Percentiles rank a stretch among this genome's conserved stretches.
Evolutionary conservation across 2,329 filamentous ascomycete species (phyloP).

Genomic region (Venturia carpophila): DNA sequence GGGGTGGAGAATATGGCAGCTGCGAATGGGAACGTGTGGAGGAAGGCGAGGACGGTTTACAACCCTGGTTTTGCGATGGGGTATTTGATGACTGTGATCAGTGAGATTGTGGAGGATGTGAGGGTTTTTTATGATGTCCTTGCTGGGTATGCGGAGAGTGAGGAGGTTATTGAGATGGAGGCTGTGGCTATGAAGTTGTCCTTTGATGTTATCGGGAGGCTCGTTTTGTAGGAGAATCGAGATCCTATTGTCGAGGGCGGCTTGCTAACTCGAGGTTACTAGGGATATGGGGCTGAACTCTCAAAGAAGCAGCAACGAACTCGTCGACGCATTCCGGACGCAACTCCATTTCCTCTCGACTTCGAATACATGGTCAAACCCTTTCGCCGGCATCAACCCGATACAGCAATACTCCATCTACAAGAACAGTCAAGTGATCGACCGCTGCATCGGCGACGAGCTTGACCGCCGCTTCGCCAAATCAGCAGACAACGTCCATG

Average conservation of each 20-base stretch:
- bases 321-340: slow-evolving; percentile 16
- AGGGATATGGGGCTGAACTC: slow-evolving; percentile 12
- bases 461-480: slow-evolving; percentile 13
- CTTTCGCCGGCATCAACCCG: slow-evolving; percentile 14
- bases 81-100: slow-evolving; percentile 18
- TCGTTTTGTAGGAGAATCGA: slow-evolving; percentile 4
- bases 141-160: neutral
- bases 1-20: slow-evolving; percentile 12
- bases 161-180: slow-evolving; percentile 12
- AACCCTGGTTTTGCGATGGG: slow-evolving; percentile 17
- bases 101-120: slow-evolving; percentile 18
- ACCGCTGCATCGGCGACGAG: slow-evolving; percentile 10
- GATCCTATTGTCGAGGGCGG: neutral
- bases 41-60: slow-evolving; percentile 14
- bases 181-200: slow-evolving; percentile 18
- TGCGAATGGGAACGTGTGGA: slow-evolving; percentile 17
- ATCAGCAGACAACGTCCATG: neutral
- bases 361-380: slow-evolving; percentile 15
- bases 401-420: slow-evolving; percentile 12
- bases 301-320: slow-evolving; percentile 11
- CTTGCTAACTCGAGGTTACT: neutral
- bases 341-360: slow-evolving; percentile 16
- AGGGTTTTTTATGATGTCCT: slow-evolving; percentile 13
- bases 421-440: slow-evolving; percentile 14
- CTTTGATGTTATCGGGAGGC: slow-evolving; percentile 18